Conservation (phyloP, 192 early-diverging fungal species). For the Glomus cerebriforme region DNA sequence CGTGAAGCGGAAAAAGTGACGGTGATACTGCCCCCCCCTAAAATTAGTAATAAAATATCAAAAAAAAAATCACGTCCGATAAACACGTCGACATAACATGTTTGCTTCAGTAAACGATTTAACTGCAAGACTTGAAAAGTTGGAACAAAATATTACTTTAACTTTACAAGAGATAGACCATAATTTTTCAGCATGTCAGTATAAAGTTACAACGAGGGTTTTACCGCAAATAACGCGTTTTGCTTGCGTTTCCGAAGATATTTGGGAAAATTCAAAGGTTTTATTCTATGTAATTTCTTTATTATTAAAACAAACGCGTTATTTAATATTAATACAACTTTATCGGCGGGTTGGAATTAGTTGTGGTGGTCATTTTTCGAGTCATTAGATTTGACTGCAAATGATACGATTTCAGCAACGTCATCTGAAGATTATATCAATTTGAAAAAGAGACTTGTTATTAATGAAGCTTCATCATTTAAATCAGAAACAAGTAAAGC, state of each 20-base stretch:
- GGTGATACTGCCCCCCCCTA: too few species aligned
- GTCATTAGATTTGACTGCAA: conserved; percentile 28
- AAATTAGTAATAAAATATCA: too few species aligned
- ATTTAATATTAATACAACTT: background rate
- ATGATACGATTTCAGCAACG: conserved; percentile 9
- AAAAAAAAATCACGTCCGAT: too few species aligned
- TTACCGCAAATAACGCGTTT: conserved; percentile 53
- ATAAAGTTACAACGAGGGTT: conserved; percentile 50
- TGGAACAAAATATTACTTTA: conserved; percentile 58
- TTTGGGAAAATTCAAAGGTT: conserved; percentile 50
- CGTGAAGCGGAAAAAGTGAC: too few species aligned
- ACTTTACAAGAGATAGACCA: conserved; percentile 59
- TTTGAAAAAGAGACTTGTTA: background rate
- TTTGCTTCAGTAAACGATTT: conserved; percentile 18
- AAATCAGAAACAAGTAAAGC: background rate
- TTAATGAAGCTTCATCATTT: background rate
- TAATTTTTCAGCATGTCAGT: conserved; percentile 57
- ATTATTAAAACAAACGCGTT: background rate
- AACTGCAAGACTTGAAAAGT: conserved; percentile 41
- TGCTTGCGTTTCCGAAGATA: conserved; percentile 43
- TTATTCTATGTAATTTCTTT: conserved; percentile 11
- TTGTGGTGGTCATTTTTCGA: conserved; percentile 31
- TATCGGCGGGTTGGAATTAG: background rate
- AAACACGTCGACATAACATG: conserved; percentile 1
- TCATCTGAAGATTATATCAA: background rate